These are phyloP conservation scores for Leccinum solheimii DNA, from an alignment of 1,284 basidiomycete genomes.

Conservation along the genomic window DNA sequence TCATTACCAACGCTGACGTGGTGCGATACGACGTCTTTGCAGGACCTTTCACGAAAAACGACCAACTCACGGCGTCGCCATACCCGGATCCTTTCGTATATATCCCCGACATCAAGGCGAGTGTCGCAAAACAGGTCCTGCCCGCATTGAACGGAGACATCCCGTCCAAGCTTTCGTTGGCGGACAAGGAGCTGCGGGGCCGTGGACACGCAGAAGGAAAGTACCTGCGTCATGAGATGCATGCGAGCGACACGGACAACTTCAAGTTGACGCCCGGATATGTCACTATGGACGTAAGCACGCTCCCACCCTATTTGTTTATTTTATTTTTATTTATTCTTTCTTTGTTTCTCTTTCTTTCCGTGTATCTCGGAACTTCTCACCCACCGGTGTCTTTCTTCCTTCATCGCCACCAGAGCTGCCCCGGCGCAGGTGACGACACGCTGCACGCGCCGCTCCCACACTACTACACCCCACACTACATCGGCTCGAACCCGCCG, in stretches of 20 bases:
- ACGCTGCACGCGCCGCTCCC: conserved; percentile 57
- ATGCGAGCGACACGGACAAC: conserved; percentile 38
- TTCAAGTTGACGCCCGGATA: conserved; percentile 60
- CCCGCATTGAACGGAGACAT: conserved; percentile 52
- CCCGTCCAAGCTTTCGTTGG: conserved; percentile 35
- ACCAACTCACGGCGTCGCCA: conserved; percentile 71
- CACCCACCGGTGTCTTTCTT: neutral
- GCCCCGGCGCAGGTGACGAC: conserved; percentile 74
- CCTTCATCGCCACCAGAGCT: conserved; percentile 42
- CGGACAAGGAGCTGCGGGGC: conserved; percentile 45
- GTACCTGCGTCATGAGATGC: conserved; percentile 28
- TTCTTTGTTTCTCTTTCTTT: neutral
- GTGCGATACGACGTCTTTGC: conserved; percentile 71
- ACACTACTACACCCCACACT: conserved; percentile 54
- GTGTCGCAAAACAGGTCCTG: conserved; percentile 54
- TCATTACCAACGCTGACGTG: conserved; percentile 73
- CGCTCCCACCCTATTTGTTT: neutral
- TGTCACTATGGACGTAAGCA: conserved; percentile 65
- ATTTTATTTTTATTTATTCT: neutral
- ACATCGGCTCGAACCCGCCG: conserved; percentile 58
- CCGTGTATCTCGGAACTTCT: neutral
- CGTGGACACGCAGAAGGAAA: conserved; percentile 29
- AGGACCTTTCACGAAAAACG: conserved; percentile 76
- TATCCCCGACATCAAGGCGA: conserved; percentile 51
- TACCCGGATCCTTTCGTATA: conserved; percentile 62